A percentile compares a stretch with the other conserved stretches of the same genome.
Conservation (phyloP, 352 stramenopile species). For the Plasmopara halstedii region DNA sequence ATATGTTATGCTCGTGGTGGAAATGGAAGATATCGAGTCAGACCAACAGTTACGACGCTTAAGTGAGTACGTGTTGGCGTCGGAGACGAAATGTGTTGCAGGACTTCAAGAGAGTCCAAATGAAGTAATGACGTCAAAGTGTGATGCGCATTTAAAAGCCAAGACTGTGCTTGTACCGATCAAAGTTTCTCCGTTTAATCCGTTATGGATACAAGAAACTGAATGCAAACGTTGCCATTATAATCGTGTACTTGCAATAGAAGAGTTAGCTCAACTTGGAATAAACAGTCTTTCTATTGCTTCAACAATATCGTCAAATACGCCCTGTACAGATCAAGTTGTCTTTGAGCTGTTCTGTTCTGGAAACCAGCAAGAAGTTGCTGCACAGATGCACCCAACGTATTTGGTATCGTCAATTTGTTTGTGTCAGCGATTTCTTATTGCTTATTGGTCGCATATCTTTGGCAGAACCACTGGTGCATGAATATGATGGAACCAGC, state of each 20-base stretch:
- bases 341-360: slow-evolving; percentile 25
- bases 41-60: slow-evolving; percentile 52
- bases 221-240: slow-evolving; percentile 4
- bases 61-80: slow-evolving; percentile 50
- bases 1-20: slow-evolving; percentile 63
- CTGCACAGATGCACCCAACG: slow-evolving; percentile 8
- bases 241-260: slow-evolving; percentile 7
- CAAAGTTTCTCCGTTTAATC: neutral
- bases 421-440: neutral
- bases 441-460: neutral
- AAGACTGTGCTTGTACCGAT: slow-evolving; percentile 22
- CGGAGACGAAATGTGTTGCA: slow-evolving; percentile 29
- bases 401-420: slow-evolving; percentile 18
- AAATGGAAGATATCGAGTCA: slow-evolving; percentile 60
- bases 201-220: slow-evolving; percentile 8
- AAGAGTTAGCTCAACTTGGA: slow-evolving; percentile 6
- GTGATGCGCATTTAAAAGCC: slow-evolving; percentile 17
- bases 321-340: neutral
- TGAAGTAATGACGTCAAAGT: slow-evolving; percentile 9
- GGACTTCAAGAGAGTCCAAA: slow-evolving; percentile 16
- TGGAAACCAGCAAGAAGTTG: slow-evolving; percentile 1
- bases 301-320: slow-evolving; percentile 1
- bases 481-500: slow-evolving; percentile 13
- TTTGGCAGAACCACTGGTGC: slow-evolving; percentile 35
- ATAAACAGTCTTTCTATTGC: slow-evolving; percentile 21